Conservation (phyloP, 75 land plant species). For the Pinus taeda region DNA sequence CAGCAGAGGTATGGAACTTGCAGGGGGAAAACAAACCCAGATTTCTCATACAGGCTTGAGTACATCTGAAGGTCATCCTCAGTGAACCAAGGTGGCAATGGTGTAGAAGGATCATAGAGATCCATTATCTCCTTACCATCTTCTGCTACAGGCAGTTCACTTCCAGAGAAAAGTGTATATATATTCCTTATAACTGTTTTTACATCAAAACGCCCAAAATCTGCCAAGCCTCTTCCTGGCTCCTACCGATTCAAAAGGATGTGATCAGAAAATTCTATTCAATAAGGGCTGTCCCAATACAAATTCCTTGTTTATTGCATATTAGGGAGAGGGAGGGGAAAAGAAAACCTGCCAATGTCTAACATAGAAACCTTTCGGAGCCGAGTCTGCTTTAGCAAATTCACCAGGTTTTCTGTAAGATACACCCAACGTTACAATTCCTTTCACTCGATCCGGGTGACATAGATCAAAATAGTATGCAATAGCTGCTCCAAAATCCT, state of each 20-base stretch:
- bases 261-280: neutral
- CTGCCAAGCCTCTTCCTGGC: constrained; percentile 75
- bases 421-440: constrained; percentile 43
- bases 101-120: constrained; percentile 37
- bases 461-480: constrained; percentile 23
- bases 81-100: constrained; percentile 62
- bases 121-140: constrained; percentile 65
- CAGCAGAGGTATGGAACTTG: constrained; percentile 44
- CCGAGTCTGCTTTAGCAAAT: neutral
- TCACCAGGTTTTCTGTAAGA: constrained; percentile 18
- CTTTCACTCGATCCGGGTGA: constrained; percentile 40
- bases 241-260: constrained; percentile 24
- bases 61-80: constrained; percentile 53
- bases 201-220: constrained; percentile 68
- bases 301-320: neutral
- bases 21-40: constrained; percentile 46
- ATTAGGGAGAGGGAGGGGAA: neutral
- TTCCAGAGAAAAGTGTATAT: constrained; percentile 57
- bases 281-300: no score
- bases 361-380: constrained; percentile 57
- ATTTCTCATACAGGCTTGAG: constrained; percentile 46
- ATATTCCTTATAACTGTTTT: constrained; percentile 56
- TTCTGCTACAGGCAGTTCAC: constrained; percentile 46
- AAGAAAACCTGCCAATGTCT: constrained; percentile 34
- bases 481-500: constrained; percentile 46